Evolutionary conservation across 805 yeast genomes (phyloP).

Genomic region (Schwanniomyces pseudopolymorphus): DNA sequence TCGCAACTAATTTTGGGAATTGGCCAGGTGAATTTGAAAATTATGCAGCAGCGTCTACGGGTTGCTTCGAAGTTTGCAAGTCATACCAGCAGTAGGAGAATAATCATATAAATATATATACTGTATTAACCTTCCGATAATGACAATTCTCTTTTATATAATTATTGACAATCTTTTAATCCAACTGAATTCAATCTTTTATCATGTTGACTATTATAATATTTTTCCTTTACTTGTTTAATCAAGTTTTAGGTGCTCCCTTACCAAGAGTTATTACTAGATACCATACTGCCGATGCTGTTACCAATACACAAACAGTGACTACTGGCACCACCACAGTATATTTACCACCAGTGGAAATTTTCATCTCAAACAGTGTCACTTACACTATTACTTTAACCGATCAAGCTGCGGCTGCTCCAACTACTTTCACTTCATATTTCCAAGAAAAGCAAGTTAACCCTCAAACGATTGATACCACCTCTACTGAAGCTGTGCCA

Average conservation of each 20-base stretch:
- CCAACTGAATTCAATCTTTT: not conserved
- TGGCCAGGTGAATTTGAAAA: not conserved
- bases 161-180: conserved; percentile 1
- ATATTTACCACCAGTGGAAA: conserved; percentile 52
- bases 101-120: not conserved
- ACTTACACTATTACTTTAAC: conserved; percentile 49
- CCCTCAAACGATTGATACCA: conserved; percentile 25
- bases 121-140: not conserved
- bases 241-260: conserved; percentile 31
- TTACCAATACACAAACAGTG: conserved; percentile 41
- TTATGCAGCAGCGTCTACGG: too few species aligned
- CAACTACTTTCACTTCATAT: conserved; percentile 32
- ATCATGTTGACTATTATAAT: conserved; percentile 7
- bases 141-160: not conserved
- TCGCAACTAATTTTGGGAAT: not conserved
- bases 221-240: conserved; percentile 17
- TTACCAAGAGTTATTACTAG: conserved; percentile 48
- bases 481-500: conserved; percentile 19
- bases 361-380: conserved; percentile 51
- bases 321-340: conserved; percentile 51
- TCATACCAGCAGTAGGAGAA: not conserved
- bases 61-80: not conserved
- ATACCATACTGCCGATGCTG: conserved; percentile 55
- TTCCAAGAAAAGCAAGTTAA: conserved; percentile 12
- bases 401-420: conserved; percentile 30